Evolutionary conservation across 78 protist genomes (phyloP), one percentile per base, ranked within the genome.

Genomic region (Ministeria vibrans): DNA sequence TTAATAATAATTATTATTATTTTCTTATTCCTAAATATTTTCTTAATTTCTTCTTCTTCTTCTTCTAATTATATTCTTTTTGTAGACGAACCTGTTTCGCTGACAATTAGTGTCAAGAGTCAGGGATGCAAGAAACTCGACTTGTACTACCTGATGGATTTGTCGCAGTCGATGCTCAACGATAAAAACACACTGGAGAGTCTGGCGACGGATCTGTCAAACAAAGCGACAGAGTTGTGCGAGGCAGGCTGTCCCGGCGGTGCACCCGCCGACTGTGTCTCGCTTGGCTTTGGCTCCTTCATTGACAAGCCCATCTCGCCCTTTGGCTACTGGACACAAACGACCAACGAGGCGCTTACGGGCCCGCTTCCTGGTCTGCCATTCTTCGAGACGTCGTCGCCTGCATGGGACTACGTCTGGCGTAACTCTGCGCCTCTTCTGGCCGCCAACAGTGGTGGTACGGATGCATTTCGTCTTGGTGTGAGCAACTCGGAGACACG

Each of bases 251-350:
- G 13, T 3, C 34, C n/a, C n/a, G 7, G 71, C 23, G 71, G 32
- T 4, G 71, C 71, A 63, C 23, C 64, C 6, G 32, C 64, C 55
- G 18, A 59, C 43, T 63, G 71, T 41, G 71, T 25, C 18, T 25
- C 25, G 25, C 9, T 63, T 27, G 42, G 71, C 41, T 63, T 63
- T 11, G 71, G 71, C 18, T 34, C 71, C 43, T 63, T 63, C 15
- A 18, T 63, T 41, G 71, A 63, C 71, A 63, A 63, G 71, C 71
- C 71, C 41, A 41, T 63, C 43, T 2, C 20, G 38, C 71, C 71
- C 18, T 28, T 59, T 59, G 66, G 66, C 7, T 59, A 59, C 66
- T 59, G 66, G 66, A 27, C 4, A 4, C 13, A 4, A 11, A 13
- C 4, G n/a, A 30, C 66, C n/a, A 11, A 59, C 66, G 28, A 59